Evolutionary conservation across 768 basidiomycete species (phyloP).

Genomic region (Leccinum subgranulosum): DNA sequence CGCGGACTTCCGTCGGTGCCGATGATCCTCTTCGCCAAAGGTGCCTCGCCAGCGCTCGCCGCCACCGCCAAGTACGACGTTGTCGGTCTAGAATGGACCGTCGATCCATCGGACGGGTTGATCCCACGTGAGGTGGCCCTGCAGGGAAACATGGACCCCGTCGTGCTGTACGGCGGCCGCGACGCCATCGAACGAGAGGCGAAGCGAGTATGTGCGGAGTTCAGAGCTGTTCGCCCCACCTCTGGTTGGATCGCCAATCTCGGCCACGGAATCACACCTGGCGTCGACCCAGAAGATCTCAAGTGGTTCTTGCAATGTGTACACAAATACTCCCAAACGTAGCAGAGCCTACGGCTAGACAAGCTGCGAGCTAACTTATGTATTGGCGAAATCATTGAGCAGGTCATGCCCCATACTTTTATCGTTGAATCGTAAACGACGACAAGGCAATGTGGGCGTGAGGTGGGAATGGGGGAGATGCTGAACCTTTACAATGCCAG

Average conservation of each 20-base stretch:
- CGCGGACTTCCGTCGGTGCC: slow-evolving; percentile 60
- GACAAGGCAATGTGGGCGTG: slow-evolving; percentile 15
- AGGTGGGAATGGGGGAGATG: slow-evolving; percentile 14
- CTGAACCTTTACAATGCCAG: slow-evolving; percentile 30
- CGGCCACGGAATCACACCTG: slow-evolving; percentile 96
- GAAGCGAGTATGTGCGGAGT: slow-evolving; percentile 77
- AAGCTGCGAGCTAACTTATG: neutral
- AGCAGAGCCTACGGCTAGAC: neutral
- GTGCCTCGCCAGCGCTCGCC: slow-evolving; percentile 77
- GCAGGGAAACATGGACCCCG: slow-evolving; percentile 95
- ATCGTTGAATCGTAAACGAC: slow-evolving; percentile 8
- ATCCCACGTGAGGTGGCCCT: slow-evolving; percentile 64
- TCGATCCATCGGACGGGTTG: slow-evolving; percentile 62
- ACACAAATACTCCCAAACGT: slow-evolving; percentile 65
- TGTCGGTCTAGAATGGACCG: slow-evolving; percentile 89
- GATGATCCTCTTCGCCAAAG: slow-evolving; percentile 94
- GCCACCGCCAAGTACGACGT: slow-evolving; percentile 76
- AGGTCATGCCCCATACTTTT: slow-evolving; percentile 6
- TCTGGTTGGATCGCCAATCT: slow-evolving; percentile 96
- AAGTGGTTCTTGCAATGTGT: slow-evolving; percentile 89
- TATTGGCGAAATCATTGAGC: neutral
- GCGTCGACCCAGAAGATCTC: slow-evolving; percentile 91
- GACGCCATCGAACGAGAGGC: slow-evolving; percentile 86
- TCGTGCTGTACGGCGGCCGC: slow-evolving; percentile 77
- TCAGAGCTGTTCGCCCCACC: slow-evolving; percentile 47